phyloP scores from a whole-genome alignment of 352 stramenopile species.

The Phytophthora citrophthora region DNA sequence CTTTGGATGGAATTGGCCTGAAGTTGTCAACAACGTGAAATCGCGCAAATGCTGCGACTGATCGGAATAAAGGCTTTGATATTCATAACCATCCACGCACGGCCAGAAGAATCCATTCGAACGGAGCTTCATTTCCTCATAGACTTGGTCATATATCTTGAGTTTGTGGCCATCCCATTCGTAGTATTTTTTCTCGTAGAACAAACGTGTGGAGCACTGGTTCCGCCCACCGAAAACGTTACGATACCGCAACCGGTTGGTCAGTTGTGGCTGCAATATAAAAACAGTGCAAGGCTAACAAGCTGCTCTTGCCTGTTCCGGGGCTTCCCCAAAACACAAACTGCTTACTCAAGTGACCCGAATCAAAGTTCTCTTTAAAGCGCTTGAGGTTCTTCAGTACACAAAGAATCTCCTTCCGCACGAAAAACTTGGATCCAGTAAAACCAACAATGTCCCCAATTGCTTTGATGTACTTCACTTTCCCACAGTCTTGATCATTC shows the following conservation, averaged over 20 bases:
- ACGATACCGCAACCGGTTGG: no score
- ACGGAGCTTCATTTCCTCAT: neutral
- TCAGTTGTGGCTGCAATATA: no score
- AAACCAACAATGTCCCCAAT: constrained; percentile 10
- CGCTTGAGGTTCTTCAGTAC: neutral
- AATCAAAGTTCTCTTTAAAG: no score
- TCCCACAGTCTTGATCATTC: neutral
- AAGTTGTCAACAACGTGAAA: constrained; percentile 1
- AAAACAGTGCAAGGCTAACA: no score
- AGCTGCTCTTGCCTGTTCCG: no score
- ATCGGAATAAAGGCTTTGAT: neutral
- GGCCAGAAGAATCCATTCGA: constrained; percentile 1
- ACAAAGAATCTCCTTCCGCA: constrained; percentile 20
- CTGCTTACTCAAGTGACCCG: no score
- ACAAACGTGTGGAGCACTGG: no score
- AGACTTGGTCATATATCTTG: neutral
- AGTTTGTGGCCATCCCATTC: neutral
- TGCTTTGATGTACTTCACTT: constrained; percentile 8
- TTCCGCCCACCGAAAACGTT: no score
- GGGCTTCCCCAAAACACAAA: no score
- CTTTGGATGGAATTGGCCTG: neutral
- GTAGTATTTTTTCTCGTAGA: no score
- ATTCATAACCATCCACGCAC: neutral
- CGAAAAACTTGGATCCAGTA: constrained; percentile 16
- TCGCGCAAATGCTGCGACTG: neutral